Base-by-base conservation (phyloP, 306 rosid genomes). In the Bauhinia variegata region DNA sequence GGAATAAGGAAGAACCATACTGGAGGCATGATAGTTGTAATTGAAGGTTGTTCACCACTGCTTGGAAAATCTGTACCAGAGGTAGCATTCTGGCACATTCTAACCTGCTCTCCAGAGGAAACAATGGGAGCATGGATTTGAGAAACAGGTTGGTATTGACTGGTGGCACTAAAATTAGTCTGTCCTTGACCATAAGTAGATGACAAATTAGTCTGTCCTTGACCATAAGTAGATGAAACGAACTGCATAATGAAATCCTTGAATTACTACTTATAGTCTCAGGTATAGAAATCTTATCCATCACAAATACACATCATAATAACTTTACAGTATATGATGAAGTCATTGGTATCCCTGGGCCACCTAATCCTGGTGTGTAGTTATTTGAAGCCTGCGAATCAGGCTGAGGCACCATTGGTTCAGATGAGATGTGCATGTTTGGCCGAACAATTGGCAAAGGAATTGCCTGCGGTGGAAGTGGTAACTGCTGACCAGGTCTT, bases 111-210 rank as follows among this genome's bases (percentile, higher is more conserved):
- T 33, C 73, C 80, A 17, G 79, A 85, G 63, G 95, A 81, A 50
- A 79, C 72, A 71, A 63, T 12, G 11, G 80, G 67, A 53, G 86
- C 78, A 55, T 80, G 89, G 58, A 69, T 28, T 69, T 91, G 96
- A 70, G 96, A 65, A 68, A 77, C 60, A 61, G 81, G 76, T 52
- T 86, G 97, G 73, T 80, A 81, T 41, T 88, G 86, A 65, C 78
- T 36, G 32, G 86, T 41, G 33, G 81, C 53, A 75, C 15, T 80
- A 68, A 78, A 82, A 75, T 84, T 80, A 67, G 69, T 74, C 57
- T 81, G 95, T 31, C 76, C 80, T 72, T 83, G 98, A 65, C 96
- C 92, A n/a, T n/a, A n/a, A n/a, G n/a, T n/a, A n/a, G n/a, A n/a
- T n/a, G n/a, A n/a, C n/a, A 78, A 82, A 75, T 84, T 80, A 67